These are phyloP conservation scores for Durio zibethinus DNA, from an alignment of 345 rosid genomes.

Conservation along the genomic window DNA sequence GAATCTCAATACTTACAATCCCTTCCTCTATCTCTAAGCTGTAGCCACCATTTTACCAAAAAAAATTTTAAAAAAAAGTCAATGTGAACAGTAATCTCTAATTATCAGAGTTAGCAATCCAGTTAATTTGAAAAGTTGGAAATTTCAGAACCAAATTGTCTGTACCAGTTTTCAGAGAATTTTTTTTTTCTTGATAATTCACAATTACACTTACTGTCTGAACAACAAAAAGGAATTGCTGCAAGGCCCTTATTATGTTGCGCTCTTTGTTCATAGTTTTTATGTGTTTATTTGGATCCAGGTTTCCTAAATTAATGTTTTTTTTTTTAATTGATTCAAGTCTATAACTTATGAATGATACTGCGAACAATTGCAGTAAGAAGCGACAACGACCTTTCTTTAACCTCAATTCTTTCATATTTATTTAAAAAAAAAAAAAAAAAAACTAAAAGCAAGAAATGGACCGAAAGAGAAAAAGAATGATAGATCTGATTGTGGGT, in stretches of 20 bases:
- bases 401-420: too few relatives aligned
- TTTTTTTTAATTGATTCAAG: neutral
- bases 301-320: neutral
- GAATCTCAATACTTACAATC: too few relatives aligned
- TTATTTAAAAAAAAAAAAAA: too few relatives aligned
- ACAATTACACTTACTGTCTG: neutral
- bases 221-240: neutral
- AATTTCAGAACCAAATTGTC: conserved; percentile 13
- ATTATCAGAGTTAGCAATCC: neutral
- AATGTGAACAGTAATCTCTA: neutral
- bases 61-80: too few relatives aligned
- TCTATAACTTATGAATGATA: neutral
- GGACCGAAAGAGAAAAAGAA: too few relatives aligned
- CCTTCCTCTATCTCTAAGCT: too few relatives aligned
- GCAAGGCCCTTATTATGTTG: neutral
- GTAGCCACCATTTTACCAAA: too few relatives aligned
- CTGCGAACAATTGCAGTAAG: neutral
- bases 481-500: too few relatives aligned
- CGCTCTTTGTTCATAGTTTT: neutral
- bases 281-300: neutral
- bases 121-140: neutral
- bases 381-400: too few relatives aligned
- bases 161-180: neutral
- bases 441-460: too few relatives aligned
- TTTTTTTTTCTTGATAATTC: neutral